These are phyloP conservation scores for Fusarium nisikadoi DNA, from an alignment of 2,329 filamentous ascomycete genomes.

Conservation along the genomic window DNA sequence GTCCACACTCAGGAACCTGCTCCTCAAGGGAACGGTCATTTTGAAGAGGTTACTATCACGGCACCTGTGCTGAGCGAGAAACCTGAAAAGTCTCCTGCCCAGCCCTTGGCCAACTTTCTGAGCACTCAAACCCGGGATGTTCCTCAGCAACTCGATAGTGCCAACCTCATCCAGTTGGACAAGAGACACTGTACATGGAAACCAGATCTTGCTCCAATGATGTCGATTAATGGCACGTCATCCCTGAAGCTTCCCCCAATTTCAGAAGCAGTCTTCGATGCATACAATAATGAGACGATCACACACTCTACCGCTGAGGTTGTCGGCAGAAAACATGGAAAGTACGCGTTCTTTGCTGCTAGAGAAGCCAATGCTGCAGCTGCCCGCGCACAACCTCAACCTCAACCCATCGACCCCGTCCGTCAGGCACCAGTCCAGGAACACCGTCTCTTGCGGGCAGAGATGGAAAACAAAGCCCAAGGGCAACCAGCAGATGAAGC, in stretches of 20 bases:
- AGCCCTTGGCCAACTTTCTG: background rate
- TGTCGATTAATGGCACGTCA: background rate
- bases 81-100: background rate
- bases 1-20: background rate
- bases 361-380: conserved; percentile 48
- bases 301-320: conserved; percentile 37
- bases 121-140: background rate
- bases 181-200: conserved; percentile 3
- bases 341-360: conserved; percentile 54
- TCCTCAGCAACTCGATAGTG: background rate
- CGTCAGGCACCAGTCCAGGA: background rate
- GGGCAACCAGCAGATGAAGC: background rate
- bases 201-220: conserved; percentile 14
- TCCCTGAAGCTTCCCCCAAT: conserved; percentile 34
- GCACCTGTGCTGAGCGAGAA: background rate
- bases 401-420: background rate
- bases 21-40: background rate
- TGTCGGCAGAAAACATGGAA: conserved; percentile 52
- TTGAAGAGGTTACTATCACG: background rate
- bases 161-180: background rate
- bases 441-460: background rate
- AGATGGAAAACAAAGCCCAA: no score
- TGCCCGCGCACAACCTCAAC: background rate
- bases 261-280: conserved; percentile 17
- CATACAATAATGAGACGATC: background rate